Evolutionary conservation across 495 filamentous ascomycete genomes (phyloP), one percentile per base, ranked within the genome.

Genomic region (Usnea hakonensis): DNA sequence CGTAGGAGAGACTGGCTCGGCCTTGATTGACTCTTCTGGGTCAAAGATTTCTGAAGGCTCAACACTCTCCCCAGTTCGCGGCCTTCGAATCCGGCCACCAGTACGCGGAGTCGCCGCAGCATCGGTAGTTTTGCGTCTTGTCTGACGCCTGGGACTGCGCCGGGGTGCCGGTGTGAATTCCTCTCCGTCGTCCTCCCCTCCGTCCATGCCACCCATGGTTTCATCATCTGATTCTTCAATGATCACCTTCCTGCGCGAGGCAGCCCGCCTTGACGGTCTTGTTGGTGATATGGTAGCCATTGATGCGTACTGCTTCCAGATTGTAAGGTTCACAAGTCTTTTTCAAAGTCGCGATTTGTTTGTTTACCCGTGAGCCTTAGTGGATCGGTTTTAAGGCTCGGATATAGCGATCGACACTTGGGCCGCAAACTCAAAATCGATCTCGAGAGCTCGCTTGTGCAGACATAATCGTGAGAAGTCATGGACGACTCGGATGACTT

Each of bases 161-260:
- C 76, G 72, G 50, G 89, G 85, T 19, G 86, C 89, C 10, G 90
- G 90, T 19, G 88, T 90, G 65, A 89, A 94, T 28, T 93, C 90
- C 44, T 91, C 87, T 61, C 83, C 85, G 53, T 84, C 85, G n/a
- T 87, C 84, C 32, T 86, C 82, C 5, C 85, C 77, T 58, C 74
- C 78, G 21, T 76, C 70, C 26, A 81, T 77, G 66, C 83, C 82
- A 64, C 83, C 77, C 43, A 78, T 73, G 60, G 81, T 75, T 52
- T 86, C 81, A 14, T 88, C 88, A 36, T 92, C 90, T 5, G 88
- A 87, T 26, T 89, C 89, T 57, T 95, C 90, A 59, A 91, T 75
- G 35, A 92, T 79, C 21, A 85, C 80, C 64, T 83, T 85, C 68
- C 83, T 84, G 56, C 88, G 81, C 33, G 88, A 71, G 33, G 88